Evolutionary conservation across 306 rosid genomes (phyloP).

Genomic region (Erythrophleum fordii): DNA sequence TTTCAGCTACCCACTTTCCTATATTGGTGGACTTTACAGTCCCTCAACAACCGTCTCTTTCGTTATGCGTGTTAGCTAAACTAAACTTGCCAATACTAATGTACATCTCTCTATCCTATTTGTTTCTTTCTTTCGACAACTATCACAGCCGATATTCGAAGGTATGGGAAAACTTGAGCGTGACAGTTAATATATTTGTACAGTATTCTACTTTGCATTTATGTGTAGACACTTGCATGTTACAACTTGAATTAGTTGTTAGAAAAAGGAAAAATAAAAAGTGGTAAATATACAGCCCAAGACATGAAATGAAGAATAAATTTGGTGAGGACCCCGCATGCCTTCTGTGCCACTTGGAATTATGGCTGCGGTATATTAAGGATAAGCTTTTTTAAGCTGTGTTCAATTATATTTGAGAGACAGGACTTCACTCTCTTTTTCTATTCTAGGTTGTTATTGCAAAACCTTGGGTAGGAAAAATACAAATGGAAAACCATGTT

Average conservation of each 20-base stretch:
- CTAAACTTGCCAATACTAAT: background rate
- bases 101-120: background rate
- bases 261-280: background rate
- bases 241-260: background rate
- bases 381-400: constrained; percentile 5
- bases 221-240: too few species aligned
- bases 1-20: constrained; percentile 40
- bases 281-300: background rate
- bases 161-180: background rate
- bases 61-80: background rate
- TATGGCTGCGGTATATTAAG: background rate
- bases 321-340: constrained; percentile 14
- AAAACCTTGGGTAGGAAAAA: constrained; percentile 53
- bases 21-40: background rate
- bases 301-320: constrained; percentile 2
- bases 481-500: constrained; percentile 45
- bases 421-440: background rate
- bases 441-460: constrained; percentile 7
- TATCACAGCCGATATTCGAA: background rate
- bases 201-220: background rate
- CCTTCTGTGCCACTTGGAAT: constrained; percentile 23
- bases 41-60: constrained; percentile 18
- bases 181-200: background rate
- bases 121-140: background rate
- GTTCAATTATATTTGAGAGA: background rate